phyloP scores from a whole-genome alignment of 129 eudicot species.

The Arctium minus region DNA sequence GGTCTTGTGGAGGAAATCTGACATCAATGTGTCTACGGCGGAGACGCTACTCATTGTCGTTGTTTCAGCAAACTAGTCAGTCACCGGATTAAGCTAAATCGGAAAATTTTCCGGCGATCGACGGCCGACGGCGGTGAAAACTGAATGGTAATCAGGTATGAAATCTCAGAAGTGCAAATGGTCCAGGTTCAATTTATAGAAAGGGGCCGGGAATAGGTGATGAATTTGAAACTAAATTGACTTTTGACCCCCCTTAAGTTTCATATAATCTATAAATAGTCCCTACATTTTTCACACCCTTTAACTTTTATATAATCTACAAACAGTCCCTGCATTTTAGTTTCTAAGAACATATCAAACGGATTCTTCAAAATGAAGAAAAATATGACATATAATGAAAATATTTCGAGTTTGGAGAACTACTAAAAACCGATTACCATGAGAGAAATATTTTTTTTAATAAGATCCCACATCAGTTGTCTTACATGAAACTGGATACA shows the following conservation, averaged over 20 bases:
- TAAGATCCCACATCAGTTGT: too few relatives aligned
- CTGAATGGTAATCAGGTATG: neutral
- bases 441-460: too few relatives aligned
- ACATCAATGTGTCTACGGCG: conserved; percentile 30
- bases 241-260: neutral
- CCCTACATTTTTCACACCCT: neutral
- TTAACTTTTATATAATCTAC: neutral
- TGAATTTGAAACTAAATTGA: conserved; percentile 1
- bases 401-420: too few relatives aligned
- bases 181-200: conserved; percentile 26
- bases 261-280: neutral
- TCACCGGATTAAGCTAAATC: neutral
- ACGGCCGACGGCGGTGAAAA: conserved; percentile 15
- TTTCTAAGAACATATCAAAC: too few relatives aligned
- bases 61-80: neutral
- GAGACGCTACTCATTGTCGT: conserved; percentile 7
- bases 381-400: too few relatives aligned
- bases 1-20: conserved; percentile 54
- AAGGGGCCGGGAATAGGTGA: conserved; percentile 26
- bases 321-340: neutral
- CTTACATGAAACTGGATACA: too few relatives aligned
- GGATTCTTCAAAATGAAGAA: too few relatives aligned
- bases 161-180: neutral
- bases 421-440: too few relatives aligned
- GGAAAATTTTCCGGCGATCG: conserved; percentile 10